A percentile compares a stretch with the other conserved stretches of the same genome.
Evolutionary conservation across 148 eudicot species (phyloP).

Genomic region (Dianthus caryophyllus): DNA sequence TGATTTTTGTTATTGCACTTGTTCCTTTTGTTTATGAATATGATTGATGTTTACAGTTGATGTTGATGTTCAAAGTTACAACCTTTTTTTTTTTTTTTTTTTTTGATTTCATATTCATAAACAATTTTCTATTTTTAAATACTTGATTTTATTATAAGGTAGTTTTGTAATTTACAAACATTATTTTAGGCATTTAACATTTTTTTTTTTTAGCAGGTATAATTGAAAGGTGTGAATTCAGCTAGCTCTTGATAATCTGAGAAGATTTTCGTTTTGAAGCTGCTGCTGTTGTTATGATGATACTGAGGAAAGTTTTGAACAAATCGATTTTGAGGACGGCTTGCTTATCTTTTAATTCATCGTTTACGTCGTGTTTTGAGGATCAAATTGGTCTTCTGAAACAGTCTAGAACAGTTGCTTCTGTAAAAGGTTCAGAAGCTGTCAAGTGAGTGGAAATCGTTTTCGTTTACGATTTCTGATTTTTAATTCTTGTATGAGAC

Average conservation of each 20-base stretch:
- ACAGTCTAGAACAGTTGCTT: background rate
- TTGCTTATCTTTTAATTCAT: slow-evolving; percentile 12
- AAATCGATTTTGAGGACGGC: slow-evolving; percentile 19
- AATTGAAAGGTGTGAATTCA: slow-evolving; percentile 2
- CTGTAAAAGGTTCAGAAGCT: slow-evolving; percentile 4
- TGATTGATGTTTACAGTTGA: too few relatives aligned
- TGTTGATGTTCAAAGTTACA: too few relatives aligned
- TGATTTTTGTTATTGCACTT: too few relatives aligned
- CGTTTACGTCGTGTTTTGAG: background rate
- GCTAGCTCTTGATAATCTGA: slow-evolving; percentile 6
- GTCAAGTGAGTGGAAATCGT: slow-evolving; percentile 24
- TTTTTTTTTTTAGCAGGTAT: too few relatives aligned
- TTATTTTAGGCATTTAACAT: too few relatives aligned
- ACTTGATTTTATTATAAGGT: too few relatives aligned
- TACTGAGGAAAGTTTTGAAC: slow-evolving; percentile 17
- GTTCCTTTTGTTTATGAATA: too few relatives aligned
- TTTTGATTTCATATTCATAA: too few relatives aligned
- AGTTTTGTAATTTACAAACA: too few relatives aligned
- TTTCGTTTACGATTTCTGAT: background rate
- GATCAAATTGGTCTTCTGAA: slow-evolving; percentile 12
- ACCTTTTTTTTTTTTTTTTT: too few relatives aligned
- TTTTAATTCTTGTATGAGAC: too few relatives aligned
- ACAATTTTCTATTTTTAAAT: too few relatives aligned
- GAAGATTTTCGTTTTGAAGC: slow-evolving; percentile 3
- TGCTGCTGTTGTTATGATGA: slow-evolving; percentile 14